Percentiles rank a stretch among this genome's conserved stretches.
These are phyloP conservation scores for Triticum urartu DNA, from an alignment of 176 grass and related monocot species.

Conservation along the genomic window DNA sequence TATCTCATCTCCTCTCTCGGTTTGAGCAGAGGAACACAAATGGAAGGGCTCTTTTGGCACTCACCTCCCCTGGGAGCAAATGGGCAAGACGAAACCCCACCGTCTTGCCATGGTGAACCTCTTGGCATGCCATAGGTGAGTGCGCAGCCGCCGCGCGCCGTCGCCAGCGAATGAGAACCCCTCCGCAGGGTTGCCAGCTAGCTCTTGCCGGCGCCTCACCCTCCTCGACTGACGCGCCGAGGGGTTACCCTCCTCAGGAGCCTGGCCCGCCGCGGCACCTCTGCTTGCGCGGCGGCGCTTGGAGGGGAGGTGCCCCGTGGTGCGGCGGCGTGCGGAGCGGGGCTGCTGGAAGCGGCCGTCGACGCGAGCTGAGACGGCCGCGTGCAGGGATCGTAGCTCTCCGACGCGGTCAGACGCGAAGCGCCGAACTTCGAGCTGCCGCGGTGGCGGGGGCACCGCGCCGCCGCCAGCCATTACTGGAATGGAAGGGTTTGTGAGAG, in stretches of 20 bases:
- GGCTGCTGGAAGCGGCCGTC: conserved; percentile 42
- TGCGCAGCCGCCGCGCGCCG: conserved; percentile 63
- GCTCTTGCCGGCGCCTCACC: conserved; percentile 66
- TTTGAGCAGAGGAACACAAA: background rate
- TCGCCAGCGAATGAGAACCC: conserved; percentile 63
- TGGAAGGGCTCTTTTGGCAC: background rate
- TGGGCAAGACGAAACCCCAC: conserved; percentile 76
- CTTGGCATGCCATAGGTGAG: conserved; percentile 89
- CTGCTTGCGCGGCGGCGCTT: conserved; percentile 36
- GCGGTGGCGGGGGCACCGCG: conserved; percentile 42
- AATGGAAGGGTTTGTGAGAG: conserved; percentile 20
- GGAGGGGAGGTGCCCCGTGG: conserved; percentile 57
- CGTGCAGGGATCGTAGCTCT: conserved; percentile 65
- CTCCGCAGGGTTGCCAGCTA: conserved; percentile 48
- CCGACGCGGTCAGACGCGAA: conserved; percentile 55
- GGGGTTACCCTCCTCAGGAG: background rate
- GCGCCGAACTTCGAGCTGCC: conserved; percentile 58
- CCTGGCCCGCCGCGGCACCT: background rate
- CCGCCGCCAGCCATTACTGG: conserved; percentile 24
- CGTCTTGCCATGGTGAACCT: conserved; percentile 72
- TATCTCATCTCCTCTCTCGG: background rate
- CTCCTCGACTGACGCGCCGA: conserved; percentile 31
- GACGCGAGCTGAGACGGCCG: conserved; percentile 42
- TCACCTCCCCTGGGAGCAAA: conserved; percentile 65
- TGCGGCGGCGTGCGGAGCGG: conserved; percentile 66